Base-by-base conservation (phyloP, 306 rosid species). In the Aeschynomene evenia region DNA sequence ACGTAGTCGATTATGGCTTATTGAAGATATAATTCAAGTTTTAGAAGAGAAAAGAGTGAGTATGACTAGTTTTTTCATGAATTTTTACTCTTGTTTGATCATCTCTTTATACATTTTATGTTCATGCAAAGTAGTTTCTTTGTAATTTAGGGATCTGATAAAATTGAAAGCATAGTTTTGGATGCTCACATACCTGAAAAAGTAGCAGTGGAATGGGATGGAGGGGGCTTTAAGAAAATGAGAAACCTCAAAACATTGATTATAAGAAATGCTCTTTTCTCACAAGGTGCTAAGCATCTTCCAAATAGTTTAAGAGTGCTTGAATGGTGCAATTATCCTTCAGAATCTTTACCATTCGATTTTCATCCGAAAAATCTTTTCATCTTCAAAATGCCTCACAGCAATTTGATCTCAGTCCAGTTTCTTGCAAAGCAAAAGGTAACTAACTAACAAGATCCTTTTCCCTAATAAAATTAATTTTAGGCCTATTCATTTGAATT, bases 291-390 rank as follows among this genome's bases (percentile, higher is more conserved):
- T 4, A 15, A 34, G 10, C 22, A 15, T 24, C 74, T 40, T 10
- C 65, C 64, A 4, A 69, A 54, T 15, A 16, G 65, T 9, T 69
- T 69, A 10, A 55, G 54, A n/a, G 61, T 26, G 11, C 7, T 54
- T 4, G 36, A 54, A 24, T 54, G 61, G 61, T 5, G 9, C 11
- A 2, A 6, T 4, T 24, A 54, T 54, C 61, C 19, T 4, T 26
- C 19, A 24, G 9, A 29, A 0, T 13, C 7, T 54, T 12, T 24
- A 24, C 61, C 61, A 1, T 1, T 2, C 0, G 10, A 14, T 24
- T 54, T 24, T 54, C 4, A 0, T 26, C 4, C 5, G 1, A 6
- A 24, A 19, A 24, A 24, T 11, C 36, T 54, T 14, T 9, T 13
- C 11, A 13, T 12, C 2, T n/a, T 54, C 8, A 6, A 54, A 9